phyloP scores from a whole-genome alignment of 306 rosid species.

The Oemleria cerasiformis region DNA sequence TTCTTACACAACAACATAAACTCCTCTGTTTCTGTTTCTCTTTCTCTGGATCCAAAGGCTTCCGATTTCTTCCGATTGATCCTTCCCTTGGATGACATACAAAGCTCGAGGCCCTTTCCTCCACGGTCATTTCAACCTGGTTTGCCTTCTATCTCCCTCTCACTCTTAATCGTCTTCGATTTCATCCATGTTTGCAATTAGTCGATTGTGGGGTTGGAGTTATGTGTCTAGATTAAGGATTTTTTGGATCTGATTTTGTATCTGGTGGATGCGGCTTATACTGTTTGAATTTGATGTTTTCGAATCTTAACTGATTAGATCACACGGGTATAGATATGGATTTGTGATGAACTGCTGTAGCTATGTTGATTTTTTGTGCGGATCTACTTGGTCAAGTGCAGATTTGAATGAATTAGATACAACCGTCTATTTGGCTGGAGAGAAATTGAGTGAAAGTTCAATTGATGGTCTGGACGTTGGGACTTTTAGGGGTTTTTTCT shows the following conservation, averaged over 20 bases:
- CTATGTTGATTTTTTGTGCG: not conserved
- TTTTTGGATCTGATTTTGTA: slow-evolving; percentile 25
- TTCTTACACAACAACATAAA: slow-evolving; percentile 20
- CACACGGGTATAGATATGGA: not conserved
- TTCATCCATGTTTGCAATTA: not conserved
- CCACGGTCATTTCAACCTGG: slow-evolving; percentile 26
- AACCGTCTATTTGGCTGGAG: not conserved
- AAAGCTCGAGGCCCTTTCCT: slow-evolving; percentile 20
- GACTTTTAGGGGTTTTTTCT: not conserved
- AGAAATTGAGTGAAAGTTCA: not conserved
- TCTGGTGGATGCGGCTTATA: slow-evolving; percentile 1
- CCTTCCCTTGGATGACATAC: not conserved
- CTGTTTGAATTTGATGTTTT: not conserved
- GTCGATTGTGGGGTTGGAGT: not conserved
- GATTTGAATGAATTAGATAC: not conserved
- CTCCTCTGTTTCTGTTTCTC: not conserved
- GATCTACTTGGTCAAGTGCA: slow-evolving; percentile 8
- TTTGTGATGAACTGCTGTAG: slow-evolving; percentile 13
- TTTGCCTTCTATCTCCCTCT: not conserved
- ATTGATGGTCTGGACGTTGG: not conserved
- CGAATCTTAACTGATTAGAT: slow-evolving; percentile 18
- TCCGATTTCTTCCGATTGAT: slow-evolving; percentile 10
- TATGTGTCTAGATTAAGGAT: not conserved
- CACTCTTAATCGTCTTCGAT: not conserved
- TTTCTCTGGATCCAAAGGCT: slow-evolving; percentile 28